These are phyloP conservation scores for Hibiscus tridactylites DNA, from an alignment of 345 rosid species.

Conservation along the genomic window DNA sequence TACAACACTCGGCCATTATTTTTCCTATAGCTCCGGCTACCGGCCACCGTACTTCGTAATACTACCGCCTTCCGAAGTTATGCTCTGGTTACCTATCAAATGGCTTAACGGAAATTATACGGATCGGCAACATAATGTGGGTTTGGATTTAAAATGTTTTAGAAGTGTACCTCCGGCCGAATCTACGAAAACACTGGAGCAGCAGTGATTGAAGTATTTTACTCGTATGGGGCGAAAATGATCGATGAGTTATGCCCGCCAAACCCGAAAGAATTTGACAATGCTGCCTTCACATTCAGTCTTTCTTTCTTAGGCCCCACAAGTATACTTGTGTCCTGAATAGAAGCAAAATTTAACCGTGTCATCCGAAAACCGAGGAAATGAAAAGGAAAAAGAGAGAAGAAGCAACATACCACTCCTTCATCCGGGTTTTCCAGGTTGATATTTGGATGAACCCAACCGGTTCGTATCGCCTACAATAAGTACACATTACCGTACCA, in stretches of 20 bases:
- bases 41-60: neutral
- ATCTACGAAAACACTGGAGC: neutral
- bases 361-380: neutral
- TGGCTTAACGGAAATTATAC: too few species aligned
- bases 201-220: conserved; percentile 12
- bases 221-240: conserved; percentile 81
- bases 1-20: neutral
- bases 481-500: conserved; percentile 5
- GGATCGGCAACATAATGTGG: too few species aligned
- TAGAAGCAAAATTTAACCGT: conserved; percentile 2
- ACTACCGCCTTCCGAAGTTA: neutral
- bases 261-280: conserved; percentile 87
- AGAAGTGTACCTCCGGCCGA: conserved; percentile 9
- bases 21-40: neutral
- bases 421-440: conserved; percentile 79
- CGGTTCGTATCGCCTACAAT: conserved; percentile 78
- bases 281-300: conserved; percentile 66
- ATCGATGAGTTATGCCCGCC: conserved; percentile 97
- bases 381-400: neutral
- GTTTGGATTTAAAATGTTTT: too few species aligned
- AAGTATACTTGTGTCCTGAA: conserved; percentile 60
- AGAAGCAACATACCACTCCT: conserved; percentile 52
- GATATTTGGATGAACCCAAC: conserved; percentile 96
- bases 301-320: conserved; percentile 87
- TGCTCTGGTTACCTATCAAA: neutral